Conservation (phyloP, 2,329 filamentous ascomycete species). For the Alternaria arbusti region DNA sequence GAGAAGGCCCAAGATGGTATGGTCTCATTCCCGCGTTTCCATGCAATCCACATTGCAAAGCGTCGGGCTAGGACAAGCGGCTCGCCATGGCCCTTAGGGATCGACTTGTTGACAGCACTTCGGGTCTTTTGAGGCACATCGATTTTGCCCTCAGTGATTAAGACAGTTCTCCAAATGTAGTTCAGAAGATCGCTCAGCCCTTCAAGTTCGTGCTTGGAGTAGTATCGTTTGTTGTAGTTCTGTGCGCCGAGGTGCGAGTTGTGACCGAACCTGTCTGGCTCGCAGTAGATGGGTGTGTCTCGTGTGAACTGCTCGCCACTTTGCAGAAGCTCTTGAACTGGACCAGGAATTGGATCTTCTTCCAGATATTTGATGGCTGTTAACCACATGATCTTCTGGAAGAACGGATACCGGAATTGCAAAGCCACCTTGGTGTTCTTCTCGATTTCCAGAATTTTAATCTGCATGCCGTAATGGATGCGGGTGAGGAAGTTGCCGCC, state of each 20-base stretch:
- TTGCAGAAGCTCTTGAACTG: constrained; percentile 62
- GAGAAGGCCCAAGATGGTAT: constrained; percentile 68
- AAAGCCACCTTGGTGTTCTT: constrained; percentile 70
- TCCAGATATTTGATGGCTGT: constrained; percentile 68
- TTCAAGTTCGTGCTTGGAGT: constrained; percentile 67
- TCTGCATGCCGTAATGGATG: constrained; percentile 70
- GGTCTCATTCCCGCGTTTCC: constrained; percentile 70
- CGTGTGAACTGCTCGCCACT: constrained; percentile 64
- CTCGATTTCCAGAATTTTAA: constrained; percentile 69
- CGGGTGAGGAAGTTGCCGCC: constrained; percentile 73
- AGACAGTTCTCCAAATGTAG: constrained; percentile 68
- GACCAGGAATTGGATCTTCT: constrained; percentile 66
- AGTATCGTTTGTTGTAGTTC: constrained; percentile 66
- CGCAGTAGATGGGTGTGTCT: constrained; percentile 63
- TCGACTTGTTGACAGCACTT: constrained; percentile 66
- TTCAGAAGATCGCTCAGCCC: constrained; percentile 65
- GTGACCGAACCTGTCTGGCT: constrained; percentile 62
- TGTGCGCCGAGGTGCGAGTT: constrained; percentile 59
- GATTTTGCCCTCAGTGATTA: constrained; percentile 66
- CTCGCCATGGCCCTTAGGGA: constrained; percentile 67
- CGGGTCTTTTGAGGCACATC: constrained; percentile 65
- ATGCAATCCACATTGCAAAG: constrained; percentile 70
- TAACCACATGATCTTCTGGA: constrained; percentile 74
- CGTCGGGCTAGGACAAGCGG: constrained; percentile 64
- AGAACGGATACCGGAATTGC: constrained; percentile 72